A percentile compares a stretch with the other conserved stretches of the same genome.
These are phyloP conservation scores for Amphicarpaea edgeworthii DNA, from an alignment of 306 rosid species.

Conservation along the genomic window DNA sequence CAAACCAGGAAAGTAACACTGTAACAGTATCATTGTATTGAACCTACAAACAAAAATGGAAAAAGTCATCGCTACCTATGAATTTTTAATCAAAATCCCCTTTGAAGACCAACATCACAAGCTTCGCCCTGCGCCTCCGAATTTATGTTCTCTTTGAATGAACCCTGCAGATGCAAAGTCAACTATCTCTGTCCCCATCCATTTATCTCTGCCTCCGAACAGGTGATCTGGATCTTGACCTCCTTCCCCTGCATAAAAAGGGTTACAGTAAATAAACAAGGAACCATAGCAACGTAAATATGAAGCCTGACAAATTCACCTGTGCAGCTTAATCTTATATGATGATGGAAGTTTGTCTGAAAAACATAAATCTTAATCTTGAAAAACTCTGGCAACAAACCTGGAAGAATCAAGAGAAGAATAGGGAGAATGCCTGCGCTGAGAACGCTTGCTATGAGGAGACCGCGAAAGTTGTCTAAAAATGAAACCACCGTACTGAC, in stretches of 20 bases:
- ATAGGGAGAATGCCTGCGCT: constrained; percentile 99
- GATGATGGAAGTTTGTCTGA: constrained; percentile 70
- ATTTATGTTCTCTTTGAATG: constrained; percentile 6
- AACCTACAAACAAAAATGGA: constrained; percentile 52
- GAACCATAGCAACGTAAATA: constrained; percentile 31
- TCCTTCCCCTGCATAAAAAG: constrained; percentile 74
- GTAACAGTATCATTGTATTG: constrained; percentile 31
- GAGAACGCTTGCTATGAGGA: constrained; percentile 99
- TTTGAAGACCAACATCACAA: constrained; percentile 13
- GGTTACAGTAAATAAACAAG: constrained; percentile 45
- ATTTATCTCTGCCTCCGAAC: constrained; percentile 75
- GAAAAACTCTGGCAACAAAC: constrained; percentile 70
- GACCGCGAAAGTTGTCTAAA: constrained; percentile 99
- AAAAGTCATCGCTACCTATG: constrained; percentile 10
- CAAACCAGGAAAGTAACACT: constrained; percentile 43
- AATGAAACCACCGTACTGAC: constrained; percentile 93
- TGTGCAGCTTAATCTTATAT: constrained; percentile 68
- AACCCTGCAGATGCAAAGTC: constrained; percentile 21
- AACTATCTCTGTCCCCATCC: constrained; percentile 2
- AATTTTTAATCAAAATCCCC: constrained; percentile 29
- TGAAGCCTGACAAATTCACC: constrained; percentile 71
- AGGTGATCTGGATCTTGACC: constrained; percentile 93
- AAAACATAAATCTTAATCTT: constrained; percentile 68
- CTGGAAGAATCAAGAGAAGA: constrained; percentile 90
- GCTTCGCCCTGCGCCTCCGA: constrained; percentile 35